Evolutionary conservation across 163 green algal genomes (phyloP).

Genomic region (Scenedesmus sp.): DNA sequence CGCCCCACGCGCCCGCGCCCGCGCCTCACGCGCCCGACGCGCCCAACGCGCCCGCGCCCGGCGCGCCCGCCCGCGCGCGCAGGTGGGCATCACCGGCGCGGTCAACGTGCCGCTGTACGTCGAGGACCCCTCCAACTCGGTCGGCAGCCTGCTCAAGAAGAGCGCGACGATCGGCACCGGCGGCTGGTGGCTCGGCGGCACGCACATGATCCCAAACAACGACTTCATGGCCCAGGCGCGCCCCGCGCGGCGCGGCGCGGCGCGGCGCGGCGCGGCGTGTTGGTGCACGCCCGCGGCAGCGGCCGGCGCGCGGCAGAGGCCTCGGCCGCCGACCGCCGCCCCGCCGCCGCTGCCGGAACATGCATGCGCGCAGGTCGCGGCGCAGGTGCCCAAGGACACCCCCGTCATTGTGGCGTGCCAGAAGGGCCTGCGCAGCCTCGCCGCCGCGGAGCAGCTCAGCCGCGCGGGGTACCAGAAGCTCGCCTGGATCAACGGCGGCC

Average conservation of each 20-base stretch:
- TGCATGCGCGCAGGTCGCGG: constrained; percentile 51
- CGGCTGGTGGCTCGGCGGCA: constrained; percentile 91
- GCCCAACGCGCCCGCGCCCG: too few relatives aligned
- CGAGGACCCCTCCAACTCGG: constrained; percentile 56
- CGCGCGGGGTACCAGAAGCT: constrained; percentile 80
- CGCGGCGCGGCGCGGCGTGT: background rate
- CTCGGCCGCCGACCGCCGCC: background rate
- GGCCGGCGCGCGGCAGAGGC: too few relatives aligned
- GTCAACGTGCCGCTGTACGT: constrained; percentile 78
- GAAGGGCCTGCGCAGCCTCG: constrained; percentile 87
- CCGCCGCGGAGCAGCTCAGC: constrained; percentile 87
- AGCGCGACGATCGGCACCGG: constrained; percentile 74
- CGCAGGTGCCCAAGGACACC: constrained; percentile 77
- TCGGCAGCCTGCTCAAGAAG: constrained; percentile 75
- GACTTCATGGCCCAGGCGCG: constrained; percentile 80
- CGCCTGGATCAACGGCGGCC: constrained; percentile 93
- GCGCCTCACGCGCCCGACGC: background rate
- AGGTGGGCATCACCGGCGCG: constrained; percentile 14
- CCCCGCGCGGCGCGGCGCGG: background rate
- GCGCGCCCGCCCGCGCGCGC: background rate
- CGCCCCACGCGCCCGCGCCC: background rate
- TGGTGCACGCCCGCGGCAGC: too few relatives aligned
- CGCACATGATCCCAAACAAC: constrained; percentile 89
- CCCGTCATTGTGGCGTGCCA: constrained; percentile 76
- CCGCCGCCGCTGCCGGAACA: background rate